A percentile compares a stretch with the other conserved stretches of the same genome.
phyloP scores from a whole-genome alignment of 257 asterid genomes.

The Lavandula angustifolia region DNA sequence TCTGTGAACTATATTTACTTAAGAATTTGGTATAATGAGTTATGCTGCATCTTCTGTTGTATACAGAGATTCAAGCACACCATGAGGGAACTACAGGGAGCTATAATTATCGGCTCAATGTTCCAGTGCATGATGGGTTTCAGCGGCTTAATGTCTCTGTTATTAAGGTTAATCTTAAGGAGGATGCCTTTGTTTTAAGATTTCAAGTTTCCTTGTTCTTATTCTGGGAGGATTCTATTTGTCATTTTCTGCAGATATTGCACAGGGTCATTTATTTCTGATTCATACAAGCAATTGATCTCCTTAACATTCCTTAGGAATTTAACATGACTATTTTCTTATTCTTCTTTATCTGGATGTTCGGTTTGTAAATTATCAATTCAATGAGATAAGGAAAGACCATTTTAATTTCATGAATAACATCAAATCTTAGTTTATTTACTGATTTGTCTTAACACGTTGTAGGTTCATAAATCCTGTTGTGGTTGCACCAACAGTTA shows the following conservation, averaged over 20 bases:
- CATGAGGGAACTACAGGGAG: constrained; percentile 97
- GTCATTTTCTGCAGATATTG: not conserved
- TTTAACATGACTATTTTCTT: not conserved
- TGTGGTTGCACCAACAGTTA: constrained; percentile 93
- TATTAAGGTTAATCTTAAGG: constrained; percentile 62
- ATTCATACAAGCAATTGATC: not conserved
- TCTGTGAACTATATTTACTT: constrained; percentile 18
- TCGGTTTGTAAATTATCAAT: not conserved
- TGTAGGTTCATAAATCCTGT: constrained; percentile 93
- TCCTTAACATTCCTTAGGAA: not conserved
- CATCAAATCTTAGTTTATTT: constrained; percentile 11
- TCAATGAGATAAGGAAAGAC: not conserved
- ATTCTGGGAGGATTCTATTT: constrained; percentile 12
- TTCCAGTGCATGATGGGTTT: constrained; percentile 87
- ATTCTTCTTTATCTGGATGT: constrained; percentile 10
- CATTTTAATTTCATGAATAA: constrained; percentile 4
- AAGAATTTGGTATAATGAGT: not conserved
- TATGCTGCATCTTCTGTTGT: constrained; percentile 29
- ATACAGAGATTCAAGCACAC: constrained; percentile 85
- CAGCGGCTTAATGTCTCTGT: constrained; percentile 86
- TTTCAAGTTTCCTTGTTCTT: constrained; percentile 21
- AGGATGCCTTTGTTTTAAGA: constrained; percentile 10
- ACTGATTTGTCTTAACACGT: not conserved
- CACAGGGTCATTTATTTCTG: not conserved
- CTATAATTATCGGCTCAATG: constrained; percentile 81